These are phyloP conservation scores for Acanthamoeba lenticulata DNA, from an alignment of 208 protist species.

Conservation along the genomic window DNA sequence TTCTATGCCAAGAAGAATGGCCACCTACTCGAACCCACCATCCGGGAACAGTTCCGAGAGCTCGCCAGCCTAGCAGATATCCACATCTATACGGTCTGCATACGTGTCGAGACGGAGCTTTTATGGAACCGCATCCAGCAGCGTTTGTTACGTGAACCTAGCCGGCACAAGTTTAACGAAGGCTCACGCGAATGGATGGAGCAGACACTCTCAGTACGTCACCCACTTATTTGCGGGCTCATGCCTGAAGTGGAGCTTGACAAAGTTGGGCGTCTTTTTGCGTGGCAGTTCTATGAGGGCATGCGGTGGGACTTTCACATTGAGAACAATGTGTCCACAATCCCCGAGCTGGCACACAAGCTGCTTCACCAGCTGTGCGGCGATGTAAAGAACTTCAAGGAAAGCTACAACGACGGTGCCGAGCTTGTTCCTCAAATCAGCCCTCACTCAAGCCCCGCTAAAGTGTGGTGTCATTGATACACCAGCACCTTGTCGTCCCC, in stretches of 20 bases:
- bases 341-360: slow-evolving; percentile 58
- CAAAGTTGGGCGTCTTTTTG: not conserved
- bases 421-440: not conserved
- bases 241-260: not conserved
- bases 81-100: slow-evolving; percentile 64
- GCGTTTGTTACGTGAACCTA: not conserved
- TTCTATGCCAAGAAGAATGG: slow-evolving; percentile 51
- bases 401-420: not conserved
- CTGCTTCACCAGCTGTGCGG: slow-evolving; percentile 10
- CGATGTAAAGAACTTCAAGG: slow-evolving; percentile 42
- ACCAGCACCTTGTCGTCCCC: too few relatives aligned
- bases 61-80: slow-evolving; percentile 21
- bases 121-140: slow-evolving; percentile 57
- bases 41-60: slow-evolving; percentile 8
- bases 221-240: not conserved
- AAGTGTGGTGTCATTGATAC: slow-evolving; percentile 17
- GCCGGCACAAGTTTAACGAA: slow-evolving; percentile 42
- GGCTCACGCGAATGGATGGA: slow-evolving; percentile 65
- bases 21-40: slow-evolving; percentile 35
- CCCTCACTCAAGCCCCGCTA: not conserved
- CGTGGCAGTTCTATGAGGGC: slow-evolving; percentile 23
- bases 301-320: slow-evolving; percentile 60
- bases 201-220: not conserved
- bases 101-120: slow-evolving; percentile 2
- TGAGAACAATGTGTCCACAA: slow-evolving; percentile 64